A percentile compares a stretch with the other conserved stretches of the same genome.
Evolutionary conservation across 1,284 basidiomycete genomes (phyloP).

Genomic region (Ganoderma leucocontextum): DNA sequence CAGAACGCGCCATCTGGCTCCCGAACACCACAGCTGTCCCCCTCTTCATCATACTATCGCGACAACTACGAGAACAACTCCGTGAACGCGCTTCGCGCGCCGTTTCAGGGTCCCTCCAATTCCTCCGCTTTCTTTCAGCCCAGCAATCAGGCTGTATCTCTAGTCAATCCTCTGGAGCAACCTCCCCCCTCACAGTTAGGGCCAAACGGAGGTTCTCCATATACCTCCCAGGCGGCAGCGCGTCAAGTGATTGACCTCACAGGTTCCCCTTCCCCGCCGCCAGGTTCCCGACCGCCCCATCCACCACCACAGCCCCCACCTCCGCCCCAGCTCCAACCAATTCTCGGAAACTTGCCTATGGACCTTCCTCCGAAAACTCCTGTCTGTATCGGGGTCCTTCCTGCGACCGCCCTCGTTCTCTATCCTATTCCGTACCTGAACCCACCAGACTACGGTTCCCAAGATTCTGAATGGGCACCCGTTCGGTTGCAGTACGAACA

Average conservation of each 20-base stretch:
- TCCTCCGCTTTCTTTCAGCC: constrained; percentile 45
- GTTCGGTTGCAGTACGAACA: constrained; percentile 82
- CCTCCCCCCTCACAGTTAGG: neutral
- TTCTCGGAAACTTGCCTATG: constrained; percentile 34
- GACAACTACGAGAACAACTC: constrained; percentile 25
- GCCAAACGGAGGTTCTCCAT: constrained; percentile 2
- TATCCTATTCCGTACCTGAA: constrained; percentile 84
- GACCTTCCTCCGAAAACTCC: constrained; percentile 78
- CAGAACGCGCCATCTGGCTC: constrained; percentile 19
- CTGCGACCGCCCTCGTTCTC: constrained; percentile 83
- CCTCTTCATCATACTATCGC: constrained; percentile 20
- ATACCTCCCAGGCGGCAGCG: constrained; percentile 19
- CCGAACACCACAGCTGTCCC: constrained; percentile 14
- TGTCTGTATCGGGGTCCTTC: constrained; percentile 89
- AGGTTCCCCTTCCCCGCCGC: constrained; percentile 74
- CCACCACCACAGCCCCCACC: constrained; percentile 28
- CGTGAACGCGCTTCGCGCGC: constrained; percentile 32
- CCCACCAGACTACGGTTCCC: constrained; percentile 51
- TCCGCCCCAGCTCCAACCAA: constrained; percentile 21
- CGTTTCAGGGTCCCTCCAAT: constrained; percentile 40
- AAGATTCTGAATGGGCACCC: constrained; percentile 74
- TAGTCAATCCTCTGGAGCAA: constrained; percentile 29
- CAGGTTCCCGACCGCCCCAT: constrained; percentile 41
- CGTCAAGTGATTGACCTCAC: constrained; percentile 81
- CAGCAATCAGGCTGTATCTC: constrained; percentile 29